Evolutionary conservation across 148 eudicot genomes (phyloP).

Genomic region (Chenopodium berlandieri): DNA sequence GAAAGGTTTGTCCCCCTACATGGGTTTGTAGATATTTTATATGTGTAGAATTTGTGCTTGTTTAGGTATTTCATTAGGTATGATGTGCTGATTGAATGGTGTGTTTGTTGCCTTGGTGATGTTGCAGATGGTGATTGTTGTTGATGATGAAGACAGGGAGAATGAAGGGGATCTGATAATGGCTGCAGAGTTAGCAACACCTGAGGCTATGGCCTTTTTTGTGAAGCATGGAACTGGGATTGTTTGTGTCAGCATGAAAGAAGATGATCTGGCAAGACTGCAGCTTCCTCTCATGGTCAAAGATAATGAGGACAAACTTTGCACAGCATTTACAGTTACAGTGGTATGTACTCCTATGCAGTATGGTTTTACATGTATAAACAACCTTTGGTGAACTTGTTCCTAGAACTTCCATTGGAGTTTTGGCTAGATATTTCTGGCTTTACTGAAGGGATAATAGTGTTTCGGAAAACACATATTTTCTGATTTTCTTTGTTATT

Average conservation of each 20-base stretch:
- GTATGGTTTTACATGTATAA: neutral
- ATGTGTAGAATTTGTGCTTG: neutral
- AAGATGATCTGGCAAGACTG: constrained; percentile 69
- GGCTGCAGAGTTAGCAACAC: constrained; percentile 79
- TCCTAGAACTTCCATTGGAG: neutral
- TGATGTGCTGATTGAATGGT: constrained; percentile 3
- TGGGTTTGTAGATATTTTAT: neutral
- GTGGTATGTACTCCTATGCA: constrained; percentile 52
- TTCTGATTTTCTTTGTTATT: constrained; percentile 2
- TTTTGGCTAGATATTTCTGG: neutral
- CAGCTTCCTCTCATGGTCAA: constrained; percentile 86
- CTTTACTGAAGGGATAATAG: neutral
- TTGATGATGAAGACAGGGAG: constrained; percentile 93
- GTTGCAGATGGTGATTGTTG: constrained; percentile 82
- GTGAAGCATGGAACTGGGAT: constrained; percentile 95
- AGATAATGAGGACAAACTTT: constrained; percentile 79
- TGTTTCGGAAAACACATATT: neutral
- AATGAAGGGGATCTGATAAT: constrained; percentile 91
- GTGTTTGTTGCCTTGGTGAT: constrained; percentile 4
- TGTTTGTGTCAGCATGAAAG: constrained; percentile 93
- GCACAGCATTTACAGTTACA: constrained; percentile 83
- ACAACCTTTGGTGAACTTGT: neutral
- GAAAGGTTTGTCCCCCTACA: constrained; percentile 63
- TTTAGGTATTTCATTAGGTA: neutral
- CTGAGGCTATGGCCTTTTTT: constrained; percentile 89